phyloP scores from a whole-genome alignment of 495 filamentous ascomycete genomes.

The Hypoxylon lienhwacheense region DNA sequence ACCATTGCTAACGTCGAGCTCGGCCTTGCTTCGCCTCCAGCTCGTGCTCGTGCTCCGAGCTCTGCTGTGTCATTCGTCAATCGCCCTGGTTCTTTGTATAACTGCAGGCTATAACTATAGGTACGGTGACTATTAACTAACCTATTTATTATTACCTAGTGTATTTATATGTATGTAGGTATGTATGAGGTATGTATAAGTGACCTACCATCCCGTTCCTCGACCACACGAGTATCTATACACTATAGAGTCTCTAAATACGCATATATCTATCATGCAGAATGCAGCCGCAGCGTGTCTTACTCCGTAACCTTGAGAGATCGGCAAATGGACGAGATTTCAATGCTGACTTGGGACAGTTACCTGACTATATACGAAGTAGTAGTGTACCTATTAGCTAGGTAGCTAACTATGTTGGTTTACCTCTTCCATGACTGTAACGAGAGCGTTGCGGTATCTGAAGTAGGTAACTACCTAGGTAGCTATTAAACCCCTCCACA shows the following conservation, averaged over 20 bases:
- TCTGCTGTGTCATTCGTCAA: constrained; percentile 20
- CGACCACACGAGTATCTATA: constrained; percentile 5
- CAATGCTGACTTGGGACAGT: too few species aligned
- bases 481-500: too few species aligned
- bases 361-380: too few species aligned
- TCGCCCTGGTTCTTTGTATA: neutral
- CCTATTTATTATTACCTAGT: neutral
- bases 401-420: too few species aligned
- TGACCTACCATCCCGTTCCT: constrained; percentile 8
- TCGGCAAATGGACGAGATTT: constrained; percentile 30
- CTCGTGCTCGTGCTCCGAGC: constrained; percentile 26
- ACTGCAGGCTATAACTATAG: too few species aligned
- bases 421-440: too few species aligned
- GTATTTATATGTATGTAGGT: constrained; percentile 6
- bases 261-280: constrained; percentile 18
- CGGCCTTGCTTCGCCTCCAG: constrained; percentile 24
- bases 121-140: too few species aligned
- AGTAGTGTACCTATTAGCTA: too few species aligned
- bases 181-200: neutral
- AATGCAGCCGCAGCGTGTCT: constrained; percentile 8
- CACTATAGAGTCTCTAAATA: neutral
- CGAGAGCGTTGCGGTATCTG: too few species aligned
- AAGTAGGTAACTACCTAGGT: too few species aligned
- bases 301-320: constrained; percentile 14
- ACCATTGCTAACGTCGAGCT: neutral